Percentiles rank a stretch among this genome's conserved stretches.
phyloP scores from a whole-genome alignment of 345 rosid species.

The Populus simonii region DNA sequence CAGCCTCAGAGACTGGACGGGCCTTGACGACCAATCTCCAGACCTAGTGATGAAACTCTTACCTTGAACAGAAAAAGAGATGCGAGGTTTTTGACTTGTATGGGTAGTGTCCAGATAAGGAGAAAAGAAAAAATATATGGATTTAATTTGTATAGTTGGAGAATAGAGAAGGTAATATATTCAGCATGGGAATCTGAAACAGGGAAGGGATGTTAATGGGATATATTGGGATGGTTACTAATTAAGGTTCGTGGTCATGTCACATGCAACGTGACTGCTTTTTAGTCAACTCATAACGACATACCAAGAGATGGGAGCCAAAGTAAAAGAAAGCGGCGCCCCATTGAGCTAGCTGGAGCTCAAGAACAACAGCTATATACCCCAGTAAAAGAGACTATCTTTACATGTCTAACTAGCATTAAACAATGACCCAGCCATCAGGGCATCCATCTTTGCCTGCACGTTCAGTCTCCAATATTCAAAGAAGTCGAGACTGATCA shows the following conservation, averaged over 20 bases:
- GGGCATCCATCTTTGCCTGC: background rate
- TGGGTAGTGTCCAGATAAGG: background rate
- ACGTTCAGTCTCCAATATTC: background rate
- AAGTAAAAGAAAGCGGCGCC: slow-evolving; percentile 19
- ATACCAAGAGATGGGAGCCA: background rate
- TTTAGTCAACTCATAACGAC: slow-evolving; percentile 3
- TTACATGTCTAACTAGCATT: background rate
- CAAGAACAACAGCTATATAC: background rate
- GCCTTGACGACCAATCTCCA: background rate
- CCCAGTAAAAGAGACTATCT: background rate
- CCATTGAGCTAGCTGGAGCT: background rate
- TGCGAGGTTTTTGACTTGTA: background rate
- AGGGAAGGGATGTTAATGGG: background rate
- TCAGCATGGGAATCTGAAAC: background rate
- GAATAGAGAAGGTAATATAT: background rate
- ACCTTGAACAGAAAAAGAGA: background rate
- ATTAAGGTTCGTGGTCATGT: background rate
- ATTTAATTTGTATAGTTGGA: background rate
- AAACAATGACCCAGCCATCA: background rate
- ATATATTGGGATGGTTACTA: too few species aligned
- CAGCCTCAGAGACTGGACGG: background rate
- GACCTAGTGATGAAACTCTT: background rate
- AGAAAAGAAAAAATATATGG: background rate
- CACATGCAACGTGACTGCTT: slow-evolving; percentile 1
- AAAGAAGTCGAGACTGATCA: background rate